Evolutionary conservation across 164 flowering plant genomes (phyloP).

Genomic region (Sextonia rubra): DNA sequence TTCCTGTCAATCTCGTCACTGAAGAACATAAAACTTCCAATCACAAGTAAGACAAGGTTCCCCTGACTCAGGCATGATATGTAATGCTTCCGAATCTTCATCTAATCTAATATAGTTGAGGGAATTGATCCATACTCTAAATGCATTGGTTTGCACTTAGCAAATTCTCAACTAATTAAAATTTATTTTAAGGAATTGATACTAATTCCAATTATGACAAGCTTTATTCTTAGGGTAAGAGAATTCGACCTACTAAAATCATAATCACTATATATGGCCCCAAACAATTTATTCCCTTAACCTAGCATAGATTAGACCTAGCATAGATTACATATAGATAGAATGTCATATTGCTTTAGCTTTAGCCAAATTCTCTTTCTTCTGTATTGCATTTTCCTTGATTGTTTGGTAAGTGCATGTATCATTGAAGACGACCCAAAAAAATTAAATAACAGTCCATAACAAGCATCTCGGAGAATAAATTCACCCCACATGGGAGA

Average conservation of each 20-base stretch:
- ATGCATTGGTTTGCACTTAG: too few species aligned
- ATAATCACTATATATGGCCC: not conserved
- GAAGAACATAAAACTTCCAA: too few species aligned
- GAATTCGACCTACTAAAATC: not conserved
- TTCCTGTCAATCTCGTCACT: too few species aligned
- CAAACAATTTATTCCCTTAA: not conserved
- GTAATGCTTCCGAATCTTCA: too few species aligned
- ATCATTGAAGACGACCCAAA: not conserved
- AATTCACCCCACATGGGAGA: not conserved
- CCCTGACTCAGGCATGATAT: too few species aligned
- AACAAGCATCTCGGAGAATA: not conserved
- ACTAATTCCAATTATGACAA: not conserved
- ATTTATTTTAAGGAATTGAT: not conserved
- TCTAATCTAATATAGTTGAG: too few species aligned
- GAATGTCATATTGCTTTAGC: not conserved
- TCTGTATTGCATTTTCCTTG: not conserved
- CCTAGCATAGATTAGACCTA: not conserved
- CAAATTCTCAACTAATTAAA: too few species aligned
- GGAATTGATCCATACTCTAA: too few species aligned
- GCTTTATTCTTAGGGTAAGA: not conserved
- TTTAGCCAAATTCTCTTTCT: not conserved
- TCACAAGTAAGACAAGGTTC: too few species aligned
- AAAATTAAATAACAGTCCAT: not conserved
- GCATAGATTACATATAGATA: not conserved
- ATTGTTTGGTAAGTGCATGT: not conserved